These are phyloP conservation scores for Colletotrichum zoysiae DNA, from an alignment of 2,329 filamentous ascomycete genomes.

Conservation along the genomic window DNA sequence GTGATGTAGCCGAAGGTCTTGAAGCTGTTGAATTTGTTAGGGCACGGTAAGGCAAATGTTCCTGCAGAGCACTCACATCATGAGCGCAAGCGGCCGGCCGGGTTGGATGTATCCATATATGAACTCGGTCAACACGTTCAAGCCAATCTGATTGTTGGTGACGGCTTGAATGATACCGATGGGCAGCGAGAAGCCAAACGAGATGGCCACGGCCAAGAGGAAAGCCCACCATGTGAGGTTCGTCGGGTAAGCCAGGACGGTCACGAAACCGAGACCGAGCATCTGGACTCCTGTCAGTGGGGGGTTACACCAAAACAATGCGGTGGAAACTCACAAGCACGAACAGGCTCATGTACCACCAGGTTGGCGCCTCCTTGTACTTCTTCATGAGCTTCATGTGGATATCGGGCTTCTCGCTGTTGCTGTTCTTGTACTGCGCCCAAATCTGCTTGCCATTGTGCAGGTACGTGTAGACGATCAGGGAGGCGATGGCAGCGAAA, in stretches of 20 bases:
- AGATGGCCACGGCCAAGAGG: slow-evolving; percentile 73
- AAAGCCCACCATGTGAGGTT: slow-evolving; percentile 81
- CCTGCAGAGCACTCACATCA: slow-evolving; percentile 65
- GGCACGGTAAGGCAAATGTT: slow-evolving; percentile 3
- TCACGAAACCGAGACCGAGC: slow-evolving; percentile 65
- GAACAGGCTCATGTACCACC: slow-evolving; percentile 74
- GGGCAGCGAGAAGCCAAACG: slow-evolving; percentile 73
- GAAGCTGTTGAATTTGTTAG: slow-evolving; percentile 58
- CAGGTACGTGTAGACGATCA: slow-evolving; percentile 76
- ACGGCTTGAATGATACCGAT: slow-evolving; percentile 78
- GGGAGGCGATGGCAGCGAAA: slow-evolving; percentile 77
- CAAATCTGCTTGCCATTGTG: slow-evolving; percentile 77
- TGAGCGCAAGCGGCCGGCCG: slow-evolving; percentile 77
- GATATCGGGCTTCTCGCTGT: slow-evolving; percentile 70
- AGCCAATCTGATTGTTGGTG: slow-evolving; percentile 77
- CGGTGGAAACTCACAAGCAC: slow-evolving; percentile 56
- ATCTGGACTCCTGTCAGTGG: slow-evolving; percentile 55
- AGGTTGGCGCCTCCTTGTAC: slow-evolving; percentile 72
- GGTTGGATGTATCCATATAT: slow-evolving; percentile 82
- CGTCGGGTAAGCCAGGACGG: slow-evolving; percentile 72
- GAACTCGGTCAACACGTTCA: slow-evolving; percentile 83
- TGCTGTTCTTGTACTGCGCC: slow-evolving; percentile 71
- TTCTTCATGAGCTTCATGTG: slow-evolving; percentile 75
- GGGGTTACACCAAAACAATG: not conserved
- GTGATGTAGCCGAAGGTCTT: slow-evolving; percentile 74